A percentile compares a stretch with the other conserved stretches of the same genome.
Evolutionary conservation across 768 basidiomycete genomes (phyloP).

Genomic region (Crucibulum laeve): DNA sequence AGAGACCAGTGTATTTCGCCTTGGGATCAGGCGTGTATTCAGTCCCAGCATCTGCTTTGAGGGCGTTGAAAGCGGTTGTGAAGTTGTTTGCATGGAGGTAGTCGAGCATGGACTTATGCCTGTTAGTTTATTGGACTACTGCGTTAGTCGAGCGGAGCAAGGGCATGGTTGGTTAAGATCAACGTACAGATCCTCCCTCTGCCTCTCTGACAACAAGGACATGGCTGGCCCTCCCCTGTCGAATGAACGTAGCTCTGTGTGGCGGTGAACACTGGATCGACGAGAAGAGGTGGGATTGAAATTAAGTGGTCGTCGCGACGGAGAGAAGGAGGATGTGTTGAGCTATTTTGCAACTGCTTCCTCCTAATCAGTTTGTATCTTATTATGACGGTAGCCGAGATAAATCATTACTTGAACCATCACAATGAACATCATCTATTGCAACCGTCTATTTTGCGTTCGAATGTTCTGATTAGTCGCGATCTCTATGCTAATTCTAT

Average conservation of each 20-base stretch:
- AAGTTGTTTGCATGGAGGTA: slow-evolving; percentile 69
- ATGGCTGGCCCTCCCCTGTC: slow-evolving; percentile 5
- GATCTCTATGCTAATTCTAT: too few relatives aligned
- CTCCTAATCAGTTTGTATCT: neutral
- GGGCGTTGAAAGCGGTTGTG: slow-evolving; percentile 54
- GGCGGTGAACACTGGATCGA: neutral
- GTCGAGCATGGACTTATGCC: slow-evolving; percentile 80
- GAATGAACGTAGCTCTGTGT: neutral
- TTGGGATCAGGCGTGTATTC: slow-evolving; percentile 82
- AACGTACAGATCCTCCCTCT: slow-evolving; percentile 20
- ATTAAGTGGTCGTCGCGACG: neutral
- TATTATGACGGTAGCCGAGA: too few relatives aligned
- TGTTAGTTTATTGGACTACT: too few relatives aligned
- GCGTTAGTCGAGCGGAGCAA: slow-evolving; percentile 6
- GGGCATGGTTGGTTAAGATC: neutral
- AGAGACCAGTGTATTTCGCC: slow-evolving; percentile 77
- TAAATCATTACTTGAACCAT: too few relatives aligned
- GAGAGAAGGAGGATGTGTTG: neutral
- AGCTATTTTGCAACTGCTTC: neutral
- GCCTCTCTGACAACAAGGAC: slow-evolving; percentile 20
- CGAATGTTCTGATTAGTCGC: too few relatives aligned
- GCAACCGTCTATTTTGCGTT: too few relatives aligned
- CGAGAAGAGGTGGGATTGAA: neutral
- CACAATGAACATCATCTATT: too few relatives aligned
- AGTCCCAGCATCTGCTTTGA: slow-evolving; percentile 48